Evolutionary conservation across 2,329 filamentous ascomycete species (phyloP), one percentile per base, ranked within the genome.

Genomic region (Penicillium vulpinum): DNA sequence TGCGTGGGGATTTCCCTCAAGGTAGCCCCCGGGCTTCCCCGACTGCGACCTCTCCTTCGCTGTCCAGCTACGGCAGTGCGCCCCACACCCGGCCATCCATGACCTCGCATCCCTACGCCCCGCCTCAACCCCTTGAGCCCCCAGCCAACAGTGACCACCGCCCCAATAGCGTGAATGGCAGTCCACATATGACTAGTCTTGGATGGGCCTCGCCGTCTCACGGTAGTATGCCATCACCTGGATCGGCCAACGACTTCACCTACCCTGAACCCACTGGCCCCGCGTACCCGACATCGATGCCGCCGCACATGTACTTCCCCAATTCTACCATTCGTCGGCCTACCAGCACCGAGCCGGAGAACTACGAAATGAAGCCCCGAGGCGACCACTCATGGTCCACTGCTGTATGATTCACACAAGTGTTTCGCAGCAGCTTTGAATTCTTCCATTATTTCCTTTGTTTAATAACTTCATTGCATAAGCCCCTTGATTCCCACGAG

Each of bases 41-140:
- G 15, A 82, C 84, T 15, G 77, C 84, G 53, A 85, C 85, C 3
- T 86, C 88, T 10, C 88, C 89, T 15, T 84, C 84, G 13, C 85
- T 86, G 4, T 81, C 83, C 61, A 82, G 83, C 62, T 85, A 85
- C 76, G 81, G 80, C 63, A 71, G 72, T 59, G 74, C 78, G 51
- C 78, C 78, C 52, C 77, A 77, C 58, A 66, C 71, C 57, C 82
- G 83, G 51, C 82, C 83, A 9, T 78, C 83, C 10, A 80, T 93
- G 65, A 97, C 93, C 0, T 97, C 92, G 38, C 92, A 97, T 74
- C 92, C 93, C 0, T 96, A 93, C 73, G 89, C 88, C n/a, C 91
- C 90, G 24, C 90, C 91, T 2, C 87, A 89, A 47, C 92, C 90
- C 16, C 81, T 97, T 50, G 93, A 97, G 77, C 87, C 87, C 22